These are phyloP conservation scores for Phragmites australis DNA, from an alignment of 176 grass and related monocot species.

Conservation along the genomic window DNA sequence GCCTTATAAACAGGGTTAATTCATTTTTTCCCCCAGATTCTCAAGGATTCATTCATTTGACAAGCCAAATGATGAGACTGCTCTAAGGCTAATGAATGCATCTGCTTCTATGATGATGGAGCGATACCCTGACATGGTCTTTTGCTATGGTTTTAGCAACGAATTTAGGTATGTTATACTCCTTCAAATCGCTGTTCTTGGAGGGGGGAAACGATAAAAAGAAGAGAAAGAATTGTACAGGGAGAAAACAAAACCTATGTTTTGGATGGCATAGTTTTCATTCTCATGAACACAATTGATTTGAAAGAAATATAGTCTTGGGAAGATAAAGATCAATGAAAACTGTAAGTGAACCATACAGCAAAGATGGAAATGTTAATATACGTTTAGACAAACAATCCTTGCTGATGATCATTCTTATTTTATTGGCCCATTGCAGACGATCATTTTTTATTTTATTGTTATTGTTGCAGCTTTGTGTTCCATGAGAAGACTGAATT, in stretches of 20 bases:
- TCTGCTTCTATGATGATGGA: conserved; percentile 70
- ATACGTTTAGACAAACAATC: not conserved
- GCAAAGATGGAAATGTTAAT: not conserved
- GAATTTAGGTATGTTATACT: conserved; percentile 68
- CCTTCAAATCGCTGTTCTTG: not conserved
- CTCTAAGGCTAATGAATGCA: conserved; percentile 70
- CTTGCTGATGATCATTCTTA: not conserved
- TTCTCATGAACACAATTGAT: conserved; percentile 27
- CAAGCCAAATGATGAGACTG: conserved; percentile 75
- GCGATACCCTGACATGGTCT: conserved; percentile 69
- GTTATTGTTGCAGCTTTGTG: conserved; percentile 68
- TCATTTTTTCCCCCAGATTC: conserved; percentile 44
- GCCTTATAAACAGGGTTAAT: conserved; percentile 17
- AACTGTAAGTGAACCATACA: not conserved
- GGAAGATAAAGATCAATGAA: not conserved
- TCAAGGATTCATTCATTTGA: conserved; percentile 67
- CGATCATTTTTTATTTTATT: conserved; percentile 14
- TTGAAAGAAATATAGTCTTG: conserved; percentile 1
- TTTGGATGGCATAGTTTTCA: not conserved
- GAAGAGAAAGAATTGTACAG: not conserved
- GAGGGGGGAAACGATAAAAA: not conserved
- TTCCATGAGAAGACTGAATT: conserved; percentile 64
- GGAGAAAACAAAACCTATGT: not conserved
- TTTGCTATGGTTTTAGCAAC: conserved; percentile 75
- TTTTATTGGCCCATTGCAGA: conserved; percentile 11